A percentile compares a stretch with the other conserved stretches of the same genome.
phyloP scores from a whole-genome alignment of 2,329 filamentous ascomycete species.

The Atkinsonella hypoxylon region DNA sequence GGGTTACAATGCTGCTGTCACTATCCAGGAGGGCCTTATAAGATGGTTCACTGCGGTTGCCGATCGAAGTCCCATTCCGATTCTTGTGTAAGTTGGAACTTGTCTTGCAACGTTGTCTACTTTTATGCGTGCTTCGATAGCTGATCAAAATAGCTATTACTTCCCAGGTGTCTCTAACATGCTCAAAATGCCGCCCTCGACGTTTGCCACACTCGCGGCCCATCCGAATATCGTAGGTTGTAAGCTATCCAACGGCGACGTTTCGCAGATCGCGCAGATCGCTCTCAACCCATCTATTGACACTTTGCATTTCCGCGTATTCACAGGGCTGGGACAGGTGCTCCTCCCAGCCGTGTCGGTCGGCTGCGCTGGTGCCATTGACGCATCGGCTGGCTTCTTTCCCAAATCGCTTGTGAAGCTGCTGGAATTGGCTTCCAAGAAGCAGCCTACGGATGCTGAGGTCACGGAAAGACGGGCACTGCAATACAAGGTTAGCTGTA shows the following conservation, averaged over 20 bases:
- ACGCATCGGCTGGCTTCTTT: constrained; percentile 51
- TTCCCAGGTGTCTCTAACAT: constrained; percentile 58
- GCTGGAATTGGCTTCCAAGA: constrained; percentile 32
- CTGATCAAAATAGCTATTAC: constrained; percentile 26
- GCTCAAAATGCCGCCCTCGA: constrained; percentile 44
- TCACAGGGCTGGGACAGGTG: constrained; percentile 54
- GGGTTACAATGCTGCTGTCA: constrained; percentile 45
- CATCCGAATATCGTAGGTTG: constrained; percentile 58
- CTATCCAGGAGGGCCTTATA: constrained; percentile 41
- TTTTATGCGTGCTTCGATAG: not conserved
- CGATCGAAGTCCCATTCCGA: constrained; percentile 42
- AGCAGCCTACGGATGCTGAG: constrained; percentile 24
- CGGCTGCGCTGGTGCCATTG: constrained; percentile 48
- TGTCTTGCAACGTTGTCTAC: not conserved
- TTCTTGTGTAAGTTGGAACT: constrained; percentile 37
- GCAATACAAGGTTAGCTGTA: constrained; percentile 48
- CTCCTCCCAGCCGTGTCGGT: constrained; percentile 47
- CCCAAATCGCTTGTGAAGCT: constrained; percentile 48
- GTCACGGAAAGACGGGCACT: constrained; percentile 38
- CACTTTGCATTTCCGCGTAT: constrained; percentile 45
- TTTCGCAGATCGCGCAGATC: constrained; percentile 52
- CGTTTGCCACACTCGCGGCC: constrained; percentile 42
- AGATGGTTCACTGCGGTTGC: constrained; percentile 48
- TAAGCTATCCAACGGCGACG: constrained; percentile 57
- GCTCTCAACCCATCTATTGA: constrained; percentile 48